phyloP scores from a whole-genome alignment of 768 basidiomycete genomes.

The Udeniomyces megalosporus region DNA sequence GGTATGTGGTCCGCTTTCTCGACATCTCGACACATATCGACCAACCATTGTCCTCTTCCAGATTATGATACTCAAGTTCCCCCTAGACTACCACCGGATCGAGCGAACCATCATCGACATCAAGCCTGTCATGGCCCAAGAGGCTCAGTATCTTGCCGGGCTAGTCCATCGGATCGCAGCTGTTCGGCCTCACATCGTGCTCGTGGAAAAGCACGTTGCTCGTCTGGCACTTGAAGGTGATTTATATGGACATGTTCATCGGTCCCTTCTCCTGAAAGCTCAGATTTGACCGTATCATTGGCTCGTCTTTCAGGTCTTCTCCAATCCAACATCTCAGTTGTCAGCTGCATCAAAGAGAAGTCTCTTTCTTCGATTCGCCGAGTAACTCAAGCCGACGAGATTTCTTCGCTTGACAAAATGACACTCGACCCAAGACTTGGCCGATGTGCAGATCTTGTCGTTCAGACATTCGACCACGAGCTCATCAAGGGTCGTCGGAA shows the following conservation, averaged over 20 bases:
- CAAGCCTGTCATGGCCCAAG: conserved; percentile 75
- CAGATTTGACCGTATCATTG: no score
- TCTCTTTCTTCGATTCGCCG: conserved; percentile 77
- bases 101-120: conserved; percentile 79
- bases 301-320: conserved; percentile 51
- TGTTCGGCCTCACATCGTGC: conserved; percentile 73
- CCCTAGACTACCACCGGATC: conserved; percentile 66
- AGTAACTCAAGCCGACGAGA: conserved; percentile 86
- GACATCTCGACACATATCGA: no score
- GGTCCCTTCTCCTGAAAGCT: no score
- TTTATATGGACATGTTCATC: no score
- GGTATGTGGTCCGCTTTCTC: no score
- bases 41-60: conserved; percentile 47
- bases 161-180: conserved; percentile 79
- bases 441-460: conserved; percentile 64
- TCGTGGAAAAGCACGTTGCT: conserved; percentile 83
- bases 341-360: conserved; percentile 69
- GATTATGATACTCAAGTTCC: conserved; percentile 91
- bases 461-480: conserved; percentile 88
- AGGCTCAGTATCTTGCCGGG: conserved; percentile 80
- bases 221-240: conserved; percentile 62
- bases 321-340: conserved; percentile 73
- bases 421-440: conserved; percentile 78
- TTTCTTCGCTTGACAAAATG: conserved; percentile 87
- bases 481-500: conserved; percentile 88